phyloP scores from a whole-genome alignment of 129 eudicot species.

The Heracleum sosnowskyi region DNA sequence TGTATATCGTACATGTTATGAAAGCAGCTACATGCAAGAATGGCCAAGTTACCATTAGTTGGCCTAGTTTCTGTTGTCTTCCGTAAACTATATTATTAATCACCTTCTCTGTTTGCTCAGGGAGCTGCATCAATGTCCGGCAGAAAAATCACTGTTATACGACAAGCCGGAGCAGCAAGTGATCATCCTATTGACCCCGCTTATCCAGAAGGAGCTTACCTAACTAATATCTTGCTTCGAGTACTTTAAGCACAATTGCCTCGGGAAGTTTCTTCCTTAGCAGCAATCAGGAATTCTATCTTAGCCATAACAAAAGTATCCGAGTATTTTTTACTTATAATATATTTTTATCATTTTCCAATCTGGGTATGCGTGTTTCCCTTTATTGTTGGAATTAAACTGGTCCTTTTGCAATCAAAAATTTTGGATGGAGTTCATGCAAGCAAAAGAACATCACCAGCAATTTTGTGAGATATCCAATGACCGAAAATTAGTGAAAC shows the following conservation, averaged over 20 bases:
- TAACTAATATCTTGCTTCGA: conserved; percentile 72
- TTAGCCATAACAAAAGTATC: background rate
- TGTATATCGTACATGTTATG: too few relatives aligned
- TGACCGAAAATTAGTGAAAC: background rate
- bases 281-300: background rate
- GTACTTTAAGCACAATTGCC: conserved; percentile 27
- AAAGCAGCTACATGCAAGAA: background rate
- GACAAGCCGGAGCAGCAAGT: conserved; percentile 83
- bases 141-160: conserved; percentile 59
- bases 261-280: background rate
- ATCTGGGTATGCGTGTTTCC: background rate
- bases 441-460: background rate
- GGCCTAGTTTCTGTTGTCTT: too few relatives aligned
- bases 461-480: background rate
- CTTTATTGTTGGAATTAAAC: background rate
- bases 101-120: conserved; percentile 23
- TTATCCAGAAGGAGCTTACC: conserved; percentile 91
- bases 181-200: conserved; percentile 92
- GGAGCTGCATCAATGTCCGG: conserved; percentile 79
- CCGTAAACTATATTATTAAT: background rate
- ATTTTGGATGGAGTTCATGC: background rate
- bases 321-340: background rate
- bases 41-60: background rate
- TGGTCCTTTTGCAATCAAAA: background rate
- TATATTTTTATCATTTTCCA: background rate